Conservation (phyloP, 2,329 filamentous ascomycete species). For the Mycosphaerella arachidis region DNA sequence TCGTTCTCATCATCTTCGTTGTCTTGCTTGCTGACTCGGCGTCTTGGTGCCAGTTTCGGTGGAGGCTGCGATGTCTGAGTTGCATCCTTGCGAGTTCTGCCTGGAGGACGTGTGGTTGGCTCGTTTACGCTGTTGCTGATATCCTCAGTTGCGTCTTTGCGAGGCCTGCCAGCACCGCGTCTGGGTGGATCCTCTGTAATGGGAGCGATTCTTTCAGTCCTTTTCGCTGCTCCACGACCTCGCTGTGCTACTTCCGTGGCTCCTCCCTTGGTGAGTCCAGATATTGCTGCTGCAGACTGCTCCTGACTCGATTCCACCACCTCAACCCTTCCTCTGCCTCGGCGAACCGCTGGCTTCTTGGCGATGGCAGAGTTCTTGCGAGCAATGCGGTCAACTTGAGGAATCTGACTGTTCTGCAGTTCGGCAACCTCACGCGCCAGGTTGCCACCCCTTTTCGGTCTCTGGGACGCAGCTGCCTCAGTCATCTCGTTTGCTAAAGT, state of each 20-base stretch:
- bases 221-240: neutral
- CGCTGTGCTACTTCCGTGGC: neutral
- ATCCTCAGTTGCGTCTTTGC: neutral
- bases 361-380: neutral
- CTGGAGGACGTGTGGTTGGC: conserved; percentile 1
- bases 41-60: neutral
- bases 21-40: conserved; percentile 5
- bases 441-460: neutral
- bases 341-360: conserved; percentile 13
- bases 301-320: conserved; percentile 5
- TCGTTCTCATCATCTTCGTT: neutral
- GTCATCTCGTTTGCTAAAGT: neutral
- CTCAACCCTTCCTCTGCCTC: conserved; percentile 22
- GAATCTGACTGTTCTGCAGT: neutral
- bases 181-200: neutral
- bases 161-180: neutral
- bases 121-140: neutral
- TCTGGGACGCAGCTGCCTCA: neutral
- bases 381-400: conserved; percentile 2
- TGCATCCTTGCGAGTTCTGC: neutral
- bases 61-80: neutral
- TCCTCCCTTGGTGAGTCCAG: neutral
- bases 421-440: neutral
- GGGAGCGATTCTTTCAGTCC: neutral
- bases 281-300: neutral